Conservation (phyloP, 495 filamentous ascomycete species). For the Neurospora sp. region DNA sequence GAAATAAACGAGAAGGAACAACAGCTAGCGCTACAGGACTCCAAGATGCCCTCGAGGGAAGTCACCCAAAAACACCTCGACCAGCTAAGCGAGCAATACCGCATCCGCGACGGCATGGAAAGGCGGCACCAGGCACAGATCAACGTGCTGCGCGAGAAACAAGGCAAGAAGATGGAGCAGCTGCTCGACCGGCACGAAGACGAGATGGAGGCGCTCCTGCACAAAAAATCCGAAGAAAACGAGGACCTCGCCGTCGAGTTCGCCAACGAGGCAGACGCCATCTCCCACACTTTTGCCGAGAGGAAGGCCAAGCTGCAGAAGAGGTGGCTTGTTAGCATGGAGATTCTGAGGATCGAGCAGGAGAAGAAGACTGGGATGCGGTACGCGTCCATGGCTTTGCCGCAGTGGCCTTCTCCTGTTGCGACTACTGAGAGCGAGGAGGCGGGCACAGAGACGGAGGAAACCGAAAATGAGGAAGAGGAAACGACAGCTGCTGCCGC, state of each 20-base stretch:
- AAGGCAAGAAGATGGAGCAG: slow-evolving; percentile 58
- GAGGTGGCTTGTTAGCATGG: slow-evolving; percentile 55
- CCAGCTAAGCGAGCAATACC: slow-evolving; percentile 64
- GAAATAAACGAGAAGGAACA: not conserved
- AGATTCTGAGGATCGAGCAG: slow-evolving; percentile 50
- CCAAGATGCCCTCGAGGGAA: slow-evolving; percentile 27
- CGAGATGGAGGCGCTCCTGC: slow-evolving; percentile 47
- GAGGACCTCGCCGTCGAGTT: slow-evolving; percentile 49
- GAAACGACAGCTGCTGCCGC: not conserved
- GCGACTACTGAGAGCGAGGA: not conserved
- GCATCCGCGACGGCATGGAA: slow-evolving; percentile 57
- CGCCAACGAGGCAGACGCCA: slow-evolving; percentile 40
- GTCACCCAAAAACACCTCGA: slow-evolving; percentile 49
- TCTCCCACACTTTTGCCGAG: slow-evolving; percentile 36
- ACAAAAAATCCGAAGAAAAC: slow-evolving; percentile 41
- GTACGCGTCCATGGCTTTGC: slow-evolving; percentile 39
- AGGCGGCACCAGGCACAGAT: slow-evolving; percentile 61
- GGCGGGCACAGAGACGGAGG: slow-evolving; percentile 7
- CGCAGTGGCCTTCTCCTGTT: slow-evolving; percentile 29
- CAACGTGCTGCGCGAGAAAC: slow-evolving; percentile 70
- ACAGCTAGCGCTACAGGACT: not conserved
- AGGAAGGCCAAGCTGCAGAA: slow-evolving; percentile 40
- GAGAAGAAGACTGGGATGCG: slow-evolving; percentile 37
- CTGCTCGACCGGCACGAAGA: slow-evolving; percentile 52
- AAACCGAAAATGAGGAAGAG: not conserved